These are phyloP conservation scores for Lactifluus piperatus DNA, from an alignment of 768 basidiomycete genomes.

Conservation along the genomic window DNA sequence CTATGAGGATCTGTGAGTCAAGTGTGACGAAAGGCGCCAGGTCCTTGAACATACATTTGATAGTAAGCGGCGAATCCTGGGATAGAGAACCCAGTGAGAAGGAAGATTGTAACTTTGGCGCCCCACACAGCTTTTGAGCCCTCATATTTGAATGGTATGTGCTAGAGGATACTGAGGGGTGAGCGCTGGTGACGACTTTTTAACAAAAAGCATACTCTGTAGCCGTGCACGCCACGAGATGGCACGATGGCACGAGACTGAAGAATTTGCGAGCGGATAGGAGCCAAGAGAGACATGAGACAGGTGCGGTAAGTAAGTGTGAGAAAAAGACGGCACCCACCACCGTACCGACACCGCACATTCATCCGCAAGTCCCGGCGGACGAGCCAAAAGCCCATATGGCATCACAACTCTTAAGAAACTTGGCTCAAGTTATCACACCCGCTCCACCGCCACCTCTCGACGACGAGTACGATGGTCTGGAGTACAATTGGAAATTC, in stretches of 20 bases:
- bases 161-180: constrained; percentile 1
- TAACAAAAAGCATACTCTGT: neutral
- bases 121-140: constrained; percentile 13
- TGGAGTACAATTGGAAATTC: constrained; percentile 64
- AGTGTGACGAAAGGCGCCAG: neutral
- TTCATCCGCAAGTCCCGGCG: too few relatives aligned
- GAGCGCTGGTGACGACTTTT: neutral
- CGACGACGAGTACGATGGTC: constrained; percentile 58
- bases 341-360: neutral
- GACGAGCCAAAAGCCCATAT: neutral
- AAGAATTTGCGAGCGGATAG: constrained; percentile 12
- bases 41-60: constrained; percentile 21
- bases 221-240: constrained; percentile 17
- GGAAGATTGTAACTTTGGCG: constrained; percentile 14
- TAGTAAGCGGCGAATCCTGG: constrained; percentile 23
- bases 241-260: constrained; percentile 14
- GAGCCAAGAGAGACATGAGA: constrained; percentile 19
- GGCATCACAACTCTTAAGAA: neutral
- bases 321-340: neutral
- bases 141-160: constrained; percentile 19
- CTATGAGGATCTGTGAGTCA: constrained; percentile 3
- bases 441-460: constrained; percentile 49
- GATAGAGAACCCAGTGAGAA: constrained; percentile 14
- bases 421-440: constrained; percentile 30
- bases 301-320: neutral